Evolutionary conservation across 306 rosid genomes (phyloP), one percentile per base, ranked within the genome.

Genomic region (Pyrus pyrifolia): DNA sequence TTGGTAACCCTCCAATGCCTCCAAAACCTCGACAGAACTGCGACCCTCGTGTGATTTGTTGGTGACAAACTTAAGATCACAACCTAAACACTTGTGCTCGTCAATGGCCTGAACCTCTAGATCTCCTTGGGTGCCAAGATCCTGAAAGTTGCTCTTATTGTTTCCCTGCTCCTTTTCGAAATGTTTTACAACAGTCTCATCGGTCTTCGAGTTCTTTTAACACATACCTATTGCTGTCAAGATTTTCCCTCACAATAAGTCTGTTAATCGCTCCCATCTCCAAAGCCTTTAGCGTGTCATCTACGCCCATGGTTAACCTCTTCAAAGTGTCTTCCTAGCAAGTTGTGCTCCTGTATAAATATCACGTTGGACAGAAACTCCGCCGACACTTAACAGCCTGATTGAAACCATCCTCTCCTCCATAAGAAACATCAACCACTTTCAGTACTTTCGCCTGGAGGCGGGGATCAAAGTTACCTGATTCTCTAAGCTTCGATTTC

Each of bases 241-340:
- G 75, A 78, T 75, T 85, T 60, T 87, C 87, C 88, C 89, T 85
- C 27, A 88, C 89, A 59, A 85, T 81, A 6, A 88, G 89, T 42
- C 42, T 83, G 74, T 88, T 88, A 68, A 88, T 88, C 31, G 91
- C 91, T 62, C 91, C 89, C 91, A 85, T 83, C 76, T 88, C 87
- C 61, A 88, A 64, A 71, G 89, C 84, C 80, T 87, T 85, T 81
- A 85, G 71, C 3, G 91, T 87, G 73, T 87, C 91, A 44, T 81
- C 91, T 52, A 85, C 91, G 18, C 86, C 91, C 76, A 14, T 83
- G 87, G 18, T 87, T 83, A 75, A 83, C 85, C 73, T 88, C 91
- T 60, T 85, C 87, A n/a, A 85, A 85, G 75, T 83, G 86, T 85
- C 86, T 31, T 84, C 89, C 46, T 83, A 79, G 88, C 85, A 88